These are phyloP conservation scores for Fusarium sacchari DNA, from an alignment of 2,329 filamentous ascomycete genomes.

Conservation along the genomic window DNA sequence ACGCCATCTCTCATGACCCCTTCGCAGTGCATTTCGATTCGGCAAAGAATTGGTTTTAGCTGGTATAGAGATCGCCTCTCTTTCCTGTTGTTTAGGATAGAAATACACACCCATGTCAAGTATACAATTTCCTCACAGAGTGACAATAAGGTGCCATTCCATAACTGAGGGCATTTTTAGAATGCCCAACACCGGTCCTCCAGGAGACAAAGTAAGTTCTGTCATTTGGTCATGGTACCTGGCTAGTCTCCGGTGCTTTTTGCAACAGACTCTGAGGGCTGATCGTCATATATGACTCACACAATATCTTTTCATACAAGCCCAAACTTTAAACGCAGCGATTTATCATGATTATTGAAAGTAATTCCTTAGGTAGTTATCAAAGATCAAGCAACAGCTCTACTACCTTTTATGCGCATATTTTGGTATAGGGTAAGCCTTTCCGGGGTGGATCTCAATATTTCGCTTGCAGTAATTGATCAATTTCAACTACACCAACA, in stretches of 20 bases:
- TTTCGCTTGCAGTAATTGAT: constrained; percentile 3
- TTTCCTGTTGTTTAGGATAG: constrained; percentile 33
- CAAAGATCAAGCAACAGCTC: neutral
- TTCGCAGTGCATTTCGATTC: constrained; percentile 26
- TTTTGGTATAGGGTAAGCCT: constrained; percentile 3
- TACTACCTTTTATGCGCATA: neutral
- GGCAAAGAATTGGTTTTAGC: constrained; percentile 35
- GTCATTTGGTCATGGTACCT: neutral
- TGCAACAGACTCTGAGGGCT: neutral
- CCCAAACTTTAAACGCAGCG: neutral
- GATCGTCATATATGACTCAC: neutral
- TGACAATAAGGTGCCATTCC: neutral
- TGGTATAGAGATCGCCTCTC: constrained; percentile 43
- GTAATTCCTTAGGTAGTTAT: neutral
- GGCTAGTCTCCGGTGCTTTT: neutral
- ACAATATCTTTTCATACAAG: neutral
- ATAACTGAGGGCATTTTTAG: no score
- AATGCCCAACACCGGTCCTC: neutral
- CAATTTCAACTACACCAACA: constrained; percentile 1
- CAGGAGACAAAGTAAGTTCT: neutral
- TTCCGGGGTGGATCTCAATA: constrained; percentile 7
- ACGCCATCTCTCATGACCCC: constrained; percentile 8
- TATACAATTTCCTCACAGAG: neutral
- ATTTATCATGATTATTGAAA: no score
- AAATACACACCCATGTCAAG: constrained; percentile 36